Evolutionary conservation across 2,329 filamentous ascomycete species (phyloP).

Genomic region (Hymenoscyphus scutula): DNA sequence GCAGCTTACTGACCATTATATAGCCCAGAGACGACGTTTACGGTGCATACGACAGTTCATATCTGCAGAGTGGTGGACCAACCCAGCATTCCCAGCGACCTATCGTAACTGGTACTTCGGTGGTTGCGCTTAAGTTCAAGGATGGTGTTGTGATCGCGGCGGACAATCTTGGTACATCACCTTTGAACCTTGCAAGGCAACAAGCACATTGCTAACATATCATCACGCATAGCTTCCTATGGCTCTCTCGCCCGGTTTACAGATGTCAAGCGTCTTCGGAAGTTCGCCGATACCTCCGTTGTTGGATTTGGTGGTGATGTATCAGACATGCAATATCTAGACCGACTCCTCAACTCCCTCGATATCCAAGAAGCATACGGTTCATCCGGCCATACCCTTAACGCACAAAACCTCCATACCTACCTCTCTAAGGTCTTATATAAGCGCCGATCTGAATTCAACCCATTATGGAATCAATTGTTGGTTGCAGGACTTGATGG

Average conservation of each 20-base stretch:
- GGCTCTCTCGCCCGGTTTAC: slow-evolving; percentile 95
- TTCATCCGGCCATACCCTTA: slow-evolving; percentile 56
- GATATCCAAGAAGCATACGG: slow-evolving; percentile 85
- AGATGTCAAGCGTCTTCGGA: slow-evolving; percentile 90
- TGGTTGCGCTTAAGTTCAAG: slow-evolving; percentile 92
- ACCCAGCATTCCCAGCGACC: slow-evolving; percentile 88
- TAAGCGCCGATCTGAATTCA: slow-evolving; percentile 89
- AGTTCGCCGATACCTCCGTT: slow-evolving; percentile 79
- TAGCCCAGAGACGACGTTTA: slow-evolving; percentile 98
- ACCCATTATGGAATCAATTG: slow-evolving; percentile 95
- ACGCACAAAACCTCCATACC: slow-evolving; percentile 92
- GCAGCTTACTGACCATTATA: slow-evolving; percentile 38
- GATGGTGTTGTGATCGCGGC: slow-evolving; percentile 95
- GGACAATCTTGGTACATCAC: slow-evolving; percentile 78
- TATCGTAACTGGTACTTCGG: slow-evolving; percentile 94
- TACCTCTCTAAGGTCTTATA: slow-evolving; percentile 97
- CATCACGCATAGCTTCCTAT: slow-evolving; percentile 71
- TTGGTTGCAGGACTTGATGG: slow-evolving; percentile 87
- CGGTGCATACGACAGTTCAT: slow-evolving; percentile 85
- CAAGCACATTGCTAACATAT: slow-evolving; percentile 22
- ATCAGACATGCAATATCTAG: slow-evolving; percentile 98
- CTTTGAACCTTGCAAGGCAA: neutral
- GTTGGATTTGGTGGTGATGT: slow-evolving; percentile 96
- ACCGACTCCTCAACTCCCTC: slow-evolving; percentile 84
- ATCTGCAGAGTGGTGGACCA: slow-evolving; percentile 70